Percentiles rank a stretch among this genome's conserved stretches.
phyloP scores from a whole-genome alignment of 768 basidiomycete species.

The Amanita fuliginea region DNA sequence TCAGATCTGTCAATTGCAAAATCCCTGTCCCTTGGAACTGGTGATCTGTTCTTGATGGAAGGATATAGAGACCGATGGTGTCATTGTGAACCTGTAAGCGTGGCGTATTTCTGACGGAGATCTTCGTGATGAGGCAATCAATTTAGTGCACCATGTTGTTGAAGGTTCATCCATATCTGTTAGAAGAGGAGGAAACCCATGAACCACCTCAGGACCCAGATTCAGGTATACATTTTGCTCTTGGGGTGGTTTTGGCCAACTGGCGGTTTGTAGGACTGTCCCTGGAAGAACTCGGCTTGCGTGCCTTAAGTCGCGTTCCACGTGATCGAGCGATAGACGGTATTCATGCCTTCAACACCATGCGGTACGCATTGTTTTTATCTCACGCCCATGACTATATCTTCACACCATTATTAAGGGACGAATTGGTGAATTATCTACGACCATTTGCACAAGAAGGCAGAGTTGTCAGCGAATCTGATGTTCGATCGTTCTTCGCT shows the following conservation, averaged over 20 bases:
- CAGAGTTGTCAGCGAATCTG: constrained; percentile 61
- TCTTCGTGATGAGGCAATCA: not conserved
- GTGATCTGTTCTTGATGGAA: constrained; percentile 68
- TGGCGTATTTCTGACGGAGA: not conserved
- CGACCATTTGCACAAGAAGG: constrained; percentile 74
- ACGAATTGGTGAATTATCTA: constrained; percentile 59
- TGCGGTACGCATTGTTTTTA: constrained; percentile 44
- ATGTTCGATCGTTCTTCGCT: constrained; percentile 62
- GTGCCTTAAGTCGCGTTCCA: constrained; percentile 62
- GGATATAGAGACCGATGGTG: constrained; percentile 78
- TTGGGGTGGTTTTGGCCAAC: not conserved
- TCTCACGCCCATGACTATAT: not conserved
- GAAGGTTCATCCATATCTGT: constrained; percentile 42
- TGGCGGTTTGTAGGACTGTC: constrained; percentile 43
- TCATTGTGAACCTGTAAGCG: constrained; percentile 44
- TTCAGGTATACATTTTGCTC: constrained; percentile 34
- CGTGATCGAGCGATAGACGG: constrained; percentile 77
- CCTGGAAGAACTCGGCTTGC: constrained; percentile 74
- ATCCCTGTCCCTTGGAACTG: constrained; percentile 34
- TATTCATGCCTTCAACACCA: constrained; percentile 72
- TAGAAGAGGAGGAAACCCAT: constrained; percentile 75
- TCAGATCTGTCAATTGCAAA: constrained; percentile 12
- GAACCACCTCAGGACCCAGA: constrained; percentile 84
- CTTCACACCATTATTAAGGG: constrained; percentile 29
- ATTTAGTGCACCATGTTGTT: constrained; percentile 50